These are phyloP conservation scores for Rhynchosporium secalis DNA, from an alignment of 2,329 filamentous ascomycete species.

Conservation along the genomic window DNA sequence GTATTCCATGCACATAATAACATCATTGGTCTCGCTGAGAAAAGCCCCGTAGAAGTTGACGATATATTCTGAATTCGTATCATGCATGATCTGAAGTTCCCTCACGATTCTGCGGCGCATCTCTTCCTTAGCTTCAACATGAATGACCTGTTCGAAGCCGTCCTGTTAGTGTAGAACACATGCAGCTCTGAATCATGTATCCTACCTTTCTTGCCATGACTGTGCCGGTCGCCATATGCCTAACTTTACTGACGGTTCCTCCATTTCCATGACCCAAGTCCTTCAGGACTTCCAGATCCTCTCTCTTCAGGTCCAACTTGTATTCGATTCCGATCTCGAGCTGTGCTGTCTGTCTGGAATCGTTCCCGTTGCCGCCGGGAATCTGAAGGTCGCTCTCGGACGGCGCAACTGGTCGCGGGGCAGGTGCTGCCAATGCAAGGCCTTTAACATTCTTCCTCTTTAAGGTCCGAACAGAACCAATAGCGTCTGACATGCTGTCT, in stretches of 20 bases:
- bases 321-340: constrained; percentile 98
- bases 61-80: constrained; percentile 95
- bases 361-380: constrained; percentile 59
- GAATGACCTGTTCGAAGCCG: constrained; percentile 69
- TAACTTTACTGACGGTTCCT: constrained; percentile 97
- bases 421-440: constrained; percentile 78
- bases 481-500: constrained; percentile 51
- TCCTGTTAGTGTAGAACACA: constrained; percentile 3
- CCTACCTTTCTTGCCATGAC: constrained; percentile 96
- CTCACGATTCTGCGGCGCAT: constrained; percentile 95
- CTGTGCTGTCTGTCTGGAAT: constrained; percentile 59
- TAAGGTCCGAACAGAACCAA: constrained; percentile 76
- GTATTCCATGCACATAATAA: constrained; percentile 99
- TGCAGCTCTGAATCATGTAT: constrained; percentile 10
- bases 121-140: constrained; percentile 96
- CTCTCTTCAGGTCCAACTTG: constrained; percentile 85
- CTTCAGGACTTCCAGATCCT: constrained; percentile 90
- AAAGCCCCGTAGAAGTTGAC: constrained; percentile 98
- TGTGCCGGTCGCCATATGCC: constrained; percentile 90
- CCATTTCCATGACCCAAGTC: constrained; percentile 96
- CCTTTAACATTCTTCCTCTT: constrained; percentile 99
- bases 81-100: constrained; percentile 97
- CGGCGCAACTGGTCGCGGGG: constrained; percentile 69
- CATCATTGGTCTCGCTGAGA: constrained; percentile 93
- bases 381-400: constrained; percentile 69